A percentile compares a stretch with the other conserved stretches of the same genome.
Conservation (phyloP, 805 yeast genomes). For the Candida ovalis region DNA sequence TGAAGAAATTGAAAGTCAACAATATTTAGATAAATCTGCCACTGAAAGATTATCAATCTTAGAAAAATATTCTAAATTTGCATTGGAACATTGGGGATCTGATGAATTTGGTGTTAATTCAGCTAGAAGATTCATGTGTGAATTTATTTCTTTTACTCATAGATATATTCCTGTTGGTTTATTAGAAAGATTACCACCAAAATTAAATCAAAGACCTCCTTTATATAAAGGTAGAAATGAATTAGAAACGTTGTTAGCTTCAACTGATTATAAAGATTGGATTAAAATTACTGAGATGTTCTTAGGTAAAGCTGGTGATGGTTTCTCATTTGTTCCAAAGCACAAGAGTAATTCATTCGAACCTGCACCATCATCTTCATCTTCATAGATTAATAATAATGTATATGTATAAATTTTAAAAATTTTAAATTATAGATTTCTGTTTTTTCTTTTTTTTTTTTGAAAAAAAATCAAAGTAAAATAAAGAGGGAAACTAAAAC, state of each 20-base stretch:
- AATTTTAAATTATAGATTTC: not conserved
- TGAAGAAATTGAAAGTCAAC: slow-evolving; percentile 88
- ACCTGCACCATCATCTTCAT: slow-evolving; percentile 5
- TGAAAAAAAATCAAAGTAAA: not conserved
- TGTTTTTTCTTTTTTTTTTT: not conserved
- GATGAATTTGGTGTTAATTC: slow-evolving; percentile 91
- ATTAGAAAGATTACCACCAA: slow-evolving; percentile 82
- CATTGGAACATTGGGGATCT: slow-evolving; percentile 96
- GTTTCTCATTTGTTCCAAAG: slow-evolving; percentile 82
- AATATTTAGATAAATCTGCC: slow-evolving; percentile 87
- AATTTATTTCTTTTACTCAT: slow-evolving; percentile 89
- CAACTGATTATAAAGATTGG: slow-evolving; percentile 89
- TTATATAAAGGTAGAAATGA: slow-evolving; percentile 91
- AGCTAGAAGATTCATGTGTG: slow-evolving; percentile 89
- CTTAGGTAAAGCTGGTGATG: slow-evolving; percentile 76
- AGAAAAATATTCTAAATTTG: slow-evolving; percentile 66
- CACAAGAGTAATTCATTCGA: slow-evolving; percentile 88
- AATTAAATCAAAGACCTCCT: slow-evolving; percentile 90
- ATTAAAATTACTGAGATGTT: slow-evolving; percentile 93
- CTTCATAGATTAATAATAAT: not conserved
- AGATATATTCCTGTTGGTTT: slow-evolving; percentile 94
- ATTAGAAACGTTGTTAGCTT: slow-evolving; percentile 83
- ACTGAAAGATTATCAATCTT: slow-evolving; percentile 80
- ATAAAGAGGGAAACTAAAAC: not conserved
- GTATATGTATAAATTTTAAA: not conserved